Conservation (phyloP, 148 eudicot species). For the Cornus kousa region DNA sequence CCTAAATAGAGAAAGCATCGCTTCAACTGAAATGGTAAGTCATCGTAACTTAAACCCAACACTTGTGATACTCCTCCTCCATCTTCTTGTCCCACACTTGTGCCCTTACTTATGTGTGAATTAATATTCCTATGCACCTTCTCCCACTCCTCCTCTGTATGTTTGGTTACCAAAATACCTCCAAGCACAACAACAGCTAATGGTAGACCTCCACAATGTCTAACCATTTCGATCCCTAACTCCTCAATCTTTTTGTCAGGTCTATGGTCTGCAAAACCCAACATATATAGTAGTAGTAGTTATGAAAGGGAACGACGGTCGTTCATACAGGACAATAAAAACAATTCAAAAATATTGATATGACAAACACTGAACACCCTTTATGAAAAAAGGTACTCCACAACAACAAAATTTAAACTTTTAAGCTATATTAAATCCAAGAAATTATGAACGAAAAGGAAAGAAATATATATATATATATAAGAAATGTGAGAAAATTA, state of each 20-base stretch:
- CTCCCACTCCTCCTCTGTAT: background rate
- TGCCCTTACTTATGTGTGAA: slow-evolving; percentile 7
- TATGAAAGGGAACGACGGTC: no score
- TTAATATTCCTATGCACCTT: background rate
- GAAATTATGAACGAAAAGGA: no score
- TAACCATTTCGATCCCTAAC: slow-evolving; percentile 33
- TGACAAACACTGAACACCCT: no score
- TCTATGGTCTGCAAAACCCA: background rate
- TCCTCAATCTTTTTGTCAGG: background rate
- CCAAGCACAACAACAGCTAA: slow-evolving; percentile 37
- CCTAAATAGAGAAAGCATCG: slow-evolving; percentile 29
- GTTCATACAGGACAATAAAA: no score
- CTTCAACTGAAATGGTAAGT: slow-evolving; percentile 28
- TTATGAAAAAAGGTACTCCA: no score
- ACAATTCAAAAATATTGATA: no score
- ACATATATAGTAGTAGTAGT: no score
- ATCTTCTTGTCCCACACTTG: background rate
- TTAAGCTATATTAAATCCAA: no score
- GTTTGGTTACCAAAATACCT: slow-evolving; percentile 16
- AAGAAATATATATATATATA: no score
- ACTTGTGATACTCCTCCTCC: slow-evolving; percentile 12
- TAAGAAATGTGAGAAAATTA: no score
- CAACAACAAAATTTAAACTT: no score
- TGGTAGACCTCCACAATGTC: slow-evolving; percentile 34
- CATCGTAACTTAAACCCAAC: slow-evolving; percentile 30